phyloP scores from a whole-genome alignment of 495 filamentous ascomycete species.

The Podospora pseudopauciseta region DNA sequence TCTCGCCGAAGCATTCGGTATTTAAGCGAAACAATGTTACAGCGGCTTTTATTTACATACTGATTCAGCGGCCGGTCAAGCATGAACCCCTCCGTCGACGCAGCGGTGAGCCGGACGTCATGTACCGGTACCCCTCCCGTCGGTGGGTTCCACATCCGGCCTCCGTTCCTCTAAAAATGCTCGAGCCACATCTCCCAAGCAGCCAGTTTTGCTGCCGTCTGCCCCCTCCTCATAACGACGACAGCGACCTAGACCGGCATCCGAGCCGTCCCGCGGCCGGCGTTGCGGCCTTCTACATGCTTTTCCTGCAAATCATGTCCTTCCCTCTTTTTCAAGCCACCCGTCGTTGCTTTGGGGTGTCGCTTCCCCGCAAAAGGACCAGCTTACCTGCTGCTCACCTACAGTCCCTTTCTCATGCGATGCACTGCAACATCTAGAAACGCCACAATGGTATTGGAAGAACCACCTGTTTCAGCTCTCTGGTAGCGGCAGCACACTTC shows the following conservation, averaged over 20 bases:
- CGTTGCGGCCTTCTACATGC: not conserved
- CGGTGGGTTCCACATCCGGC: not conserved
- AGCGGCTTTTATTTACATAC: slow-evolving; percentile 14
- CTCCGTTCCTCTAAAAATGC: slow-evolving; percentile 3
- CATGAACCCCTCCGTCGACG: slow-evolving; percentile 7
- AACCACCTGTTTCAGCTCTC: slow-evolving; percentile 18
- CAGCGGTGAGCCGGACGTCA: slow-evolving; percentile 14
- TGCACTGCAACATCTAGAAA: slow-evolving; percentile 16
- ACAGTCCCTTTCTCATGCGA: slow-evolving; percentile 3
- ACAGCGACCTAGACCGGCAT: slow-evolving; percentile 15
- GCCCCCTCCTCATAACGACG: not conserved
- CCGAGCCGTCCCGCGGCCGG: slow-evolving; percentile 30
- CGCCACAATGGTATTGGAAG: slow-evolving; percentile 22
- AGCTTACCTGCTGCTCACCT: slow-evolving; percentile 6
- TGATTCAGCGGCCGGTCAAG: slow-evolving; percentile 2
- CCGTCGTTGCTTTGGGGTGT: slow-evolving; percentile 14
- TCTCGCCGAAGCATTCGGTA: slow-evolving; percentile 2
- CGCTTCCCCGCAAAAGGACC: slow-evolving; percentile 23
- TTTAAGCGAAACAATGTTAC: slow-evolving; percentile 21
- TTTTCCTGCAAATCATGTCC: slow-evolving; percentile 12
- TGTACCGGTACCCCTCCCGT: not conserved
- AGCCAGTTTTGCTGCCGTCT: not conserved
- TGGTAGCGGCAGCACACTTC: slow-evolving; percentile 22
- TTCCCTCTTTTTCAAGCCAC: slow-evolving; percentile 23
- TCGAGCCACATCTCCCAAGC: not conserved